These are phyloP conservation scores for Aspergillus ochraceus DNA, from an alignment of 2,329 filamentous ascomycete genomes.

Conservation along the genomic window DNA sequence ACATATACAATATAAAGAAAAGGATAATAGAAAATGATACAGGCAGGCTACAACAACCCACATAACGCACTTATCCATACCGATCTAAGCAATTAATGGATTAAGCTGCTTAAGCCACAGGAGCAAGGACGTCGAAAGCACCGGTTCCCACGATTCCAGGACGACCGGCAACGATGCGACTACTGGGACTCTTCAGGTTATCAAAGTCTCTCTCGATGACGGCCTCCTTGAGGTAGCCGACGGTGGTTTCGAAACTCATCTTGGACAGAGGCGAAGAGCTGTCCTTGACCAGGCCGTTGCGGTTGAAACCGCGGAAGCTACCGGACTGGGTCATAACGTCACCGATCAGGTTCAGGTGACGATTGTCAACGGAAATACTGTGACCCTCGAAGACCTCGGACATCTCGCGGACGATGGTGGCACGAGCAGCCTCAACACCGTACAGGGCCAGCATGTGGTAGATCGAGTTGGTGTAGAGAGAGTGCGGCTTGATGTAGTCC, in stretches of 20 bases:
- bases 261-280: constrained; percentile 93
- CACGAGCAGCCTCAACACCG: constrained; percentile 89
- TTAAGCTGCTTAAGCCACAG: constrained; percentile 37
- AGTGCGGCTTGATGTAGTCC: constrained; percentile 81
- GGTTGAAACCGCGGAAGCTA: constrained; percentile 86
- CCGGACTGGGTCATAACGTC: constrained; percentile 97
- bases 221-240: constrained; percentile 89
- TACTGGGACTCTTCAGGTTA: constrained; percentile 79
- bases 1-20: constrained; percentile 19
- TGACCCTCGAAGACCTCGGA: constrained; percentile 82
- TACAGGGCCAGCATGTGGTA: constrained; percentile 80
- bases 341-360: constrained; percentile 92
- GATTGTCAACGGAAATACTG: constrained; percentile 86
- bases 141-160: constrained; percentile 85
- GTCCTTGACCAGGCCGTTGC: constrained; percentile 75
- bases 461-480: constrained; percentile 89
- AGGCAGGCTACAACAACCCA: neutral
- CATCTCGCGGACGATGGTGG: constrained; percentile 83
- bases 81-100: no score
- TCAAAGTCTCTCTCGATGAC: constrained; percentile 89
- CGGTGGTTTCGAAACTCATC: constrained; percentile 98
- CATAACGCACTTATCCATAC: no score
- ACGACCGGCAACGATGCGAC: constrained; percentile 82
- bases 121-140: constrained; percentile 79
- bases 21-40: constrained; percentile 15